Base-by-base conservation (phyloP, 495 filamentous ascomycete species). In the Lichenothelia convexa region DNA sequence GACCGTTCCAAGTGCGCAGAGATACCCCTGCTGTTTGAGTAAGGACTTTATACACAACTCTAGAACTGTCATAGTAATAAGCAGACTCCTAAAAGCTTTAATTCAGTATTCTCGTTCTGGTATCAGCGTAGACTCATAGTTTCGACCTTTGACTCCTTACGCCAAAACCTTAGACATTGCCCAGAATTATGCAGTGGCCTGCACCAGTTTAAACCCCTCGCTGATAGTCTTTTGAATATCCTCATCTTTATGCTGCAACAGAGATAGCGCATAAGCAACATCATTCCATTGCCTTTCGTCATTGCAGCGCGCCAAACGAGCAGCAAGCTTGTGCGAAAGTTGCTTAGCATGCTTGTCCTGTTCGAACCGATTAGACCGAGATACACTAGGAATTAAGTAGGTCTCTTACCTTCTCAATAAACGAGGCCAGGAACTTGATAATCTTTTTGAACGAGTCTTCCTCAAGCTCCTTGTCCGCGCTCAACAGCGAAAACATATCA, bases 331-430 rank as follows among this genome's bases (percentile, higher is more conserved):
- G 35, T 85, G 76, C 0, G 91, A 76, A 8, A 99, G 70, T 55
- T 95, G 87, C 45, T 91, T 92, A 29, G 91, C 86, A 54, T 99
- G 89, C 62, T 93, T 95, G 55, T 99, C 91, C 85, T 93, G 39
- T 29, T 29, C n/a, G 22, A 39, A 11, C 41, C 26, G 16, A 37
- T 18, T 22, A 36, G 26, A 32, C 31, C 26, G 32, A 45, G 44
- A 46, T 33, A 9, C 4, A n/a, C 20, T 32, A n/a, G n/a, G n/a
- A n/a, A n/a, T n/a, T n/a, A n/a, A n/a, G n/a, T n/a, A n/a, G n/a
- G n/a, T n/a, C n/a, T n/a, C n/a, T n/a, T 61, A 92, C 86, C 78
- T 95, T 99, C 52, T 99, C 91, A 39, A 99, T 79, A 50, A 99
- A 95, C 1, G 80, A 80, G 29, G 89, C 70, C 47, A 99, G 55